phyloP scores from a whole-genome alignment of 768 basidiomycete species.

The Boletus bicolor region DNA sequence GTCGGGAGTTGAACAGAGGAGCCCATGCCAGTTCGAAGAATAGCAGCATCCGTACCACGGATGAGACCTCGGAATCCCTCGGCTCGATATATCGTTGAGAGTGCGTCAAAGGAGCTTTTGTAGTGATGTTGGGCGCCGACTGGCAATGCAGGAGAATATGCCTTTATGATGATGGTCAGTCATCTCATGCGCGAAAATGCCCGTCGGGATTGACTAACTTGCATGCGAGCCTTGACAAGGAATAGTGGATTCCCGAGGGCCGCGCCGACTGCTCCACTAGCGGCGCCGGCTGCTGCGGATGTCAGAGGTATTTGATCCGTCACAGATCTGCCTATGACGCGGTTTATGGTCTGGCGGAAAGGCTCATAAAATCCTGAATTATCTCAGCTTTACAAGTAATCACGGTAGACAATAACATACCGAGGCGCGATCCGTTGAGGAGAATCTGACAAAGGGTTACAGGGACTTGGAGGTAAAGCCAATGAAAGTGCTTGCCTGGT shows the following conservation, averaged over 20 bases:
- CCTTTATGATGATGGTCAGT: conserved; percentile 41
- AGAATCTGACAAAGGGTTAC: conserved; percentile 57
- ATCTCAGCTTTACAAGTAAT: conserved; percentile 13
- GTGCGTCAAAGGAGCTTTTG: conserved; percentile 76
- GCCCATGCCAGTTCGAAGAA: conserved; percentile 92
- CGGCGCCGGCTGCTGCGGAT: conserved; percentile 82
- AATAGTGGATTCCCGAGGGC: conserved; percentile 87
- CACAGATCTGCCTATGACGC: conserved; percentile 56
- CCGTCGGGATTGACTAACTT: conserved; percentile 42
- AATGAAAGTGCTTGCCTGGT: conserved; percentile 61
- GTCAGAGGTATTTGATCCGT: conserved; percentile 70
- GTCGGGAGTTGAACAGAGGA: conserved; percentile 94
- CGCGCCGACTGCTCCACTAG: conserved; percentile 87
- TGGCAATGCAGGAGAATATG: conserved; percentile 91
- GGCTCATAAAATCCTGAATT: conserved; percentile 93
- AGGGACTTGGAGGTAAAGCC: not conserved
- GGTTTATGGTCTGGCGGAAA: conserved; percentile 70
- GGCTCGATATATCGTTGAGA: conserved; percentile 71
- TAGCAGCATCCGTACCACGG: conserved; percentile 91
- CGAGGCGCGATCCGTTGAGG: conserved; percentile 87
- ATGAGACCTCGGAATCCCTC: conserved; percentile 80
- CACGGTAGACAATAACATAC: conserved; percentile 35
- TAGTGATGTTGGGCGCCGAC: conserved; percentile 95
- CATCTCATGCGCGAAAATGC: not conserved
- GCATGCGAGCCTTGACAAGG: conserved; percentile 97